A percentile compares a stretch with the other conserved stretches of the same genome.
Conservation (phyloP, 1,284 basidiomycete genomes). For the Cryptococcus sp. region DNA sequence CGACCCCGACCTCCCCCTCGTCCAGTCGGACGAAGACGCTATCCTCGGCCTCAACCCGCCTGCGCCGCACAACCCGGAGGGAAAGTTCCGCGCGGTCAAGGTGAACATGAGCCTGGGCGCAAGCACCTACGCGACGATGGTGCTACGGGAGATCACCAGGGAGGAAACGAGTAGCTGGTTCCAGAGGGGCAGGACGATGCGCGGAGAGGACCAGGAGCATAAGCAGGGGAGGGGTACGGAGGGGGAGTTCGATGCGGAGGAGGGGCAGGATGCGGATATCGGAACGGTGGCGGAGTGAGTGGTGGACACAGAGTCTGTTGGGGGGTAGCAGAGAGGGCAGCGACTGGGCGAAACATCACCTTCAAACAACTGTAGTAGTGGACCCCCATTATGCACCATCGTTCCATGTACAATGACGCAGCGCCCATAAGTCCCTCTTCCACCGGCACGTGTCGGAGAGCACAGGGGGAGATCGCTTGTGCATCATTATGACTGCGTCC, state of each 20-base stretch:
- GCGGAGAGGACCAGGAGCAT: slow-evolving; percentile 70
- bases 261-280: slow-evolving; percentile 2
- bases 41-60: slow-evolving; percentile 75
- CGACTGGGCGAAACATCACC: too few species aligned
- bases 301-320: not conserved
- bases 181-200: slow-evolving; percentile 72
- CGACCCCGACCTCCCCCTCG: slow-evolving; percentile 84
- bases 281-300: slow-evolving; percentile 1
- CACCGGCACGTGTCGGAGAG: too few species aligned
- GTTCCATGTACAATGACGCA: not conserved
- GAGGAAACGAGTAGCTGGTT: slow-evolving; percentile 85
- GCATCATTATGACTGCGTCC: too few species aligned
- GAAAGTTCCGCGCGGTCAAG: slow-evolving; percentile 80
- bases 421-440: too few species aligned
- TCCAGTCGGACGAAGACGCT: slow-evolving; percentile 91
- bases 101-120: slow-evolving; percentile 75
- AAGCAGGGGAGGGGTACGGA: slow-evolving; percentile 22
- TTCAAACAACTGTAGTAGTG: too few species aligned
- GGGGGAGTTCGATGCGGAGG: slow-evolving; percentile 7
- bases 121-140: slow-evolving; percentile 93
- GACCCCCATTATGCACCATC: too few species aligned
- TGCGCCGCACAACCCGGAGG: slow-evolving; percentile 54
- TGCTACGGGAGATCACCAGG: slow-evolving; percentile 85
- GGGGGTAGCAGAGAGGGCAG: too few species aligned
- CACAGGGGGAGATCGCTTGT: too few species aligned